phyloP scores from a whole-genome alignment of 1,284 basidiomycete species.

The Naganishia liquefaciens region DNA sequence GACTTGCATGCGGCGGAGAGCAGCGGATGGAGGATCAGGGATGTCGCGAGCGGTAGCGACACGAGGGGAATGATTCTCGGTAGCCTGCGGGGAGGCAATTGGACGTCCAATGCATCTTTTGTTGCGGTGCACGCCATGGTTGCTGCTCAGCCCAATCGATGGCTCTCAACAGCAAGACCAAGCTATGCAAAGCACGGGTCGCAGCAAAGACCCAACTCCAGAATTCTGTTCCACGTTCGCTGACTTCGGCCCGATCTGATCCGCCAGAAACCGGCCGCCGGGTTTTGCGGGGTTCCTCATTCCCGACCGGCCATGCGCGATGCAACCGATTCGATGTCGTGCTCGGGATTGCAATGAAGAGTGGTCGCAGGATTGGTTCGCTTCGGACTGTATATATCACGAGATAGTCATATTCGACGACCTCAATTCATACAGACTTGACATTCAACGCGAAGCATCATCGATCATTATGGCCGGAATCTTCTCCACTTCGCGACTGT shows the following conservation, averaged over 20 bases:
- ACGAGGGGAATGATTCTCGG: slow-evolving; percentile 28
- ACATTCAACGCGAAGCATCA: no score
- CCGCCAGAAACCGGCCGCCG: slow-evolving; percentile 3
- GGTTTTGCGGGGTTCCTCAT: neutral
- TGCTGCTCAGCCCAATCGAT: neutral
- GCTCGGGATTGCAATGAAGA: neutral
- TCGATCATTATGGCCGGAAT: slow-evolving; percentile 5
- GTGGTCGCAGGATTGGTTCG: neutral
- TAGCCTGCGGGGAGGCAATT: slow-evolving; percentile 32
- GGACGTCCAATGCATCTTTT: neutral
- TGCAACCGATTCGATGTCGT: slow-evolving; percentile 9
- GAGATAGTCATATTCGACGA: neutral
- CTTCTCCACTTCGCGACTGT: slow-evolving; percentile 31
- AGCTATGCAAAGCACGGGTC: neutral
- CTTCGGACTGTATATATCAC: no score
- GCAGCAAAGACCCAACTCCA: neutral
- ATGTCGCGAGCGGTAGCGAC: slow-evolving; percentile 33
- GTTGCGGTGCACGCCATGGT: neutral
- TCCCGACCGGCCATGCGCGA: neutral
- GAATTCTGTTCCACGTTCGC: neutral
- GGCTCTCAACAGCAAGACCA: neutral
- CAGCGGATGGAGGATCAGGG: slow-evolving; percentile 39
- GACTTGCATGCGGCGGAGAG: slow-evolving; percentile 33
- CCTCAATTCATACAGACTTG: neutral
- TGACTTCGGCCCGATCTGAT: slow-evolving; percentile 1